Base-by-base conservation (phyloP, 2,329 filamentous ascomycete species). In the Alternaria longipes region DNA sequence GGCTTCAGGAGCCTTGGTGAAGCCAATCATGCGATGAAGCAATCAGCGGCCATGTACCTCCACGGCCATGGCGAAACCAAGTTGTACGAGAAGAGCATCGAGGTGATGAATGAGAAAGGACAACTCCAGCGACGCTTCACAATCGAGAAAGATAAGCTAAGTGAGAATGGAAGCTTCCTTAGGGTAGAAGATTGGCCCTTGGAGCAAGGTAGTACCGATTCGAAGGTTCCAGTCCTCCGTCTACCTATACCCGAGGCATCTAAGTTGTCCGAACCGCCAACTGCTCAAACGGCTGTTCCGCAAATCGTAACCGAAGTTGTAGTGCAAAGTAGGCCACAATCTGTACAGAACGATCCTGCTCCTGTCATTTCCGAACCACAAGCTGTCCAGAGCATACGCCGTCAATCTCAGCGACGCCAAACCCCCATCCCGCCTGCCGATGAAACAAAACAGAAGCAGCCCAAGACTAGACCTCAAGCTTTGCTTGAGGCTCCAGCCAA, bases 1-100 rank as follows among this genome's bases (percentile, higher is more conserved):
- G 60, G 54, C 1, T 58, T 40, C 22, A 22, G 26, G 28, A 51
- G 28, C n/a, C 8, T 60, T 0, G 56, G 49, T 2, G 54, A 58
- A 36, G 63, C 63, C 3, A 40, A 24, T 8, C 9, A 49, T 6
- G 56, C 56, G 1, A 63, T 63, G 56, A 60, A 58, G 14, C 24
- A 26, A 16, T 32, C 54, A 8, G 60, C 54, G 4, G 24, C 14
- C 4, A 32, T 24, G 14, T 46, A 49, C 18, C 9, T 60, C 12
- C 26, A 26, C 1, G 8, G n/a, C 4, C 26, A 58, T 6, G 22
- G 20, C 8, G 54, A 24, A 9, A n/a, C 26, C n/a, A 46, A 16
- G 1, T 8, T 65, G 20, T 30, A 44, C 8, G 54, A 63, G 4
- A 28, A 26, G 5, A 8, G 34, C 1, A 49, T 65, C 14, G 63